phyloP scores from a whole-genome alignment of 345 rosid genomes.

The Pistacia atlantica region DNA sequence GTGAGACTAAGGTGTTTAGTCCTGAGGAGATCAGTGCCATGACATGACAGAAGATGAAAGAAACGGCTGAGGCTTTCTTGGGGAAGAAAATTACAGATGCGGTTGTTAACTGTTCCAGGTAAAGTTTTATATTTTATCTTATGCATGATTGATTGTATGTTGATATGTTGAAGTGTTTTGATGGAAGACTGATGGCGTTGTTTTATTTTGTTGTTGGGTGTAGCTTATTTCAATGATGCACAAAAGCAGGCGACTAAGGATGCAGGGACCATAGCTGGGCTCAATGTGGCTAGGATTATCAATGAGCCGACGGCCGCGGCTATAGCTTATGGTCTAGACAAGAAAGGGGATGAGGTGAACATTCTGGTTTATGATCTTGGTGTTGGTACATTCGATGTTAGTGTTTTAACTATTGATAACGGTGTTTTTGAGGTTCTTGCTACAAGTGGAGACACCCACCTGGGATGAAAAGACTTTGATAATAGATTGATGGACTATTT shows the following conservation, averaged over 20 bases:
- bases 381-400: conserved; percentile 25
- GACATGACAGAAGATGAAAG: conserved; percentile 30
- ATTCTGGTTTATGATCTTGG: conserved; percentile 29
- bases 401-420: conserved; percentile 30
- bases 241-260: conserved; percentile 35
- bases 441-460: conserved; percentile 33
- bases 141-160: no score
- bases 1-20: conserved; percentile 29
- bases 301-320: conserved; percentile 37
- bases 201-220: neutral
- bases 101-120: conserved; percentile 34
- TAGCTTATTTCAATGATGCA: conserved; percentile 33
- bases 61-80: conserved; percentile 35
- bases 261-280: conserved; percentile 27
- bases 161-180: no score
- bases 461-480: conserved; percentile 38
- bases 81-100: conserved; percentile 41
- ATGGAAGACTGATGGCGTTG: no score
- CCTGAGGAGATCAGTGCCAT: conserved; percentile 39
- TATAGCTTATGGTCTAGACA: conserved; percentile 34
- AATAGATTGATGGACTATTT: conserved; percentile 35
- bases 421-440: conserved; percentile 33
- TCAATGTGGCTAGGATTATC: conserved; percentile 28
- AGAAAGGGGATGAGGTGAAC: conserved; percentile 32
- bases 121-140: no score